phyloP scores from a whole-genome alignment of 2,329 filamentous ascomycete genomes.

The Fusarium avenaceum region DNA sequence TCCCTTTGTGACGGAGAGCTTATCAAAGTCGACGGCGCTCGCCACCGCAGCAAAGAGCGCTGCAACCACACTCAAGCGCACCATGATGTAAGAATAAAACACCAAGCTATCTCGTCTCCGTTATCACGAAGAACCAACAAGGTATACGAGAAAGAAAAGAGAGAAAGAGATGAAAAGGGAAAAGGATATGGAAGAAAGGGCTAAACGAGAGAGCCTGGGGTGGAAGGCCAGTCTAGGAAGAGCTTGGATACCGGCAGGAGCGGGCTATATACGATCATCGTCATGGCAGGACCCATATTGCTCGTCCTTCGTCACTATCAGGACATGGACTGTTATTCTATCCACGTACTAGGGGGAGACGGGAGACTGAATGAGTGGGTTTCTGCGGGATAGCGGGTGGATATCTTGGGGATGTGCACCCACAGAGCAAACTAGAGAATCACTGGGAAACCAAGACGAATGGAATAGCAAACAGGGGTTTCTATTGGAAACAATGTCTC shows the following conservation, averaged over 20 bases:
- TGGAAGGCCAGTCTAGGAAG: neutral
- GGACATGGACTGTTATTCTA: constrained; percentile 2
- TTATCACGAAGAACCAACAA: constrained; percentile 22
- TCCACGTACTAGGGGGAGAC: constrained; percentile 17
- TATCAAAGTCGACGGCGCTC: constrained; percentile 48
- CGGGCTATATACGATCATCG: constrained; percentile 38
- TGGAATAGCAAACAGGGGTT: neutral
- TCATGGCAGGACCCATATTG: constrained; percentile 13
- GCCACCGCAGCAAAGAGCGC: constrained; percentile 54
- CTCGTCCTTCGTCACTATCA: constrained; percentile 5
- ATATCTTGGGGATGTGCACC: constrained; percentile 6
- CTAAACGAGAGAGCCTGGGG: constrained; percentile 19
- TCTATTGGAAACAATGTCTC: neutral
- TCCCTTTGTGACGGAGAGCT: constrained; percentile 39
- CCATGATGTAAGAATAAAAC: constrained; percentile 49
- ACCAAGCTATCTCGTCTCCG: constrained; percentile 16
- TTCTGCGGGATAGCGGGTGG: constrained; percentile 33
- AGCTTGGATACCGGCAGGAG: constrained; percentile 9
- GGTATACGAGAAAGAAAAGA: constrained; percentile 10
- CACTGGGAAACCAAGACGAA: neutral
- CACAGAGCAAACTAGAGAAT: constrained; percentile 1
- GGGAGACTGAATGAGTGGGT: constrained; percentile 34
- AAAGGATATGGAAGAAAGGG: neutral
- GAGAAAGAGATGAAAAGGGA: neutral
- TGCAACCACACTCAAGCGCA: constrained; percentile 52